Evolutionary conservation across 2,329 filamentous ascomycete genomes (phyloP), one percentile per base, ranked within the genome.

Genomic region (Esteya vermicola): DNA sequence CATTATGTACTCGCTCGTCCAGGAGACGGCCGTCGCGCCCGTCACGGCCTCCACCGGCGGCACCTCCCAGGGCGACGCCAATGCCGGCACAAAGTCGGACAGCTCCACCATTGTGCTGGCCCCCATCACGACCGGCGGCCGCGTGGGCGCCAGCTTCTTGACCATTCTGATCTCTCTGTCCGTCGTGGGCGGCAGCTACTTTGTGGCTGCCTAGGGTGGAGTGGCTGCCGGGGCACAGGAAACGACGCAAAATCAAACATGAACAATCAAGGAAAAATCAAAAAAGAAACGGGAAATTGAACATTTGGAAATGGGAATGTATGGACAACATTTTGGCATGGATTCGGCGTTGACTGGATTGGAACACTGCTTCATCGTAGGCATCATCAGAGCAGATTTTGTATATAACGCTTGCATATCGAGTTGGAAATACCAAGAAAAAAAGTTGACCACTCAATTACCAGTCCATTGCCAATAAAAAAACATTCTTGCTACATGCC

Each of bases 1-100:
- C 12, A 60, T 84, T 47, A 74, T 75, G 55, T 76, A 75, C 42
- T 71, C 68, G 33, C 60, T 81, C 10, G 57, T 75, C 31, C 54
- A 62, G 35, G 54, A 61, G 32, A 53, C 56, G n/a, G 49, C 46
- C 13, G 12, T 36, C 13, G 45, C 45, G 1, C 68, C 74, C 0
- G 60, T 69, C 13, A 77, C 74, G 0, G 61, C 62, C 1, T 52
- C 59, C 4, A 70, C 65, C 2, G 78, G 78, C 26, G 79, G 78
- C 38, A 80, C 70, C 1, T 75, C 69, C 3, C 52, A 59, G 39
- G 72, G 72, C 9, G 48, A 77, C 42, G 55, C 62, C 6, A 57
- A 57, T 10, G 72, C 67, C 12, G 69, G 70, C 42, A 54, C 46
- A 44, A 35, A 47, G 26, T 48, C 47, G 33, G 40, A 47, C 14